Evolutionary conservation across 495 filamentous ascomycete genomes (phyloP).

Genomic region (Aspergillus coremiiformis): DNA sequence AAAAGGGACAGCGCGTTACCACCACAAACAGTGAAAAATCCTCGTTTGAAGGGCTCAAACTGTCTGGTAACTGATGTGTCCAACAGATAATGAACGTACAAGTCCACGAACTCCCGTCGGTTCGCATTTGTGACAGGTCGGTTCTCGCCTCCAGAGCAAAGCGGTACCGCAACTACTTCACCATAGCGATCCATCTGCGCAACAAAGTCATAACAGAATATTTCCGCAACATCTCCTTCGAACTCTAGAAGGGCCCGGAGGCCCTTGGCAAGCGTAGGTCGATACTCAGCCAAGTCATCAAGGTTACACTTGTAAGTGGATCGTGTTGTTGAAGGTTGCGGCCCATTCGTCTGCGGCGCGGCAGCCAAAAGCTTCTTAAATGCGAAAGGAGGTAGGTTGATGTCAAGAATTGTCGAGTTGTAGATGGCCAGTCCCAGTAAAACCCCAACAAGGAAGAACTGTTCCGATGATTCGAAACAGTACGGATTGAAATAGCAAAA

Average conservation of each 20-base stretch:
- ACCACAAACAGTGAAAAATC: conserved; percentile 89
- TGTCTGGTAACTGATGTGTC: conserved; percentile 74
- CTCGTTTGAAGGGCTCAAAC: conserved; percentile 92
- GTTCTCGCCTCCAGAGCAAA: conserved; percentile 68
- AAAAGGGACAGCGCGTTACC: conserved; percentile 87
- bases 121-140: conserved; percentile 79
- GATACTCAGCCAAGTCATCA: conserved; percentile 79
- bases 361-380: conserved; percentile 82
- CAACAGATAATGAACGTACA: conserved; percentile 75
- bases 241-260: conserved; percentile 71
- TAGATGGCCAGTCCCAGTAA: conserved; percentile 89
- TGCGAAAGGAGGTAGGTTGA: conserved; percentile 85
- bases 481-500: conserved; percentile 95
- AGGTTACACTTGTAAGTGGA: conserved; percentile 64
- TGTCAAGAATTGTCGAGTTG: conserved; percentile 91
- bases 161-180: conserved; percentile 51
- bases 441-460: conserved; percentile 87
- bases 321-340: conserved; percentile 48
- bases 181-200: conserved; percentile 74
- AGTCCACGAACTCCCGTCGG: conserved; percentile 78
- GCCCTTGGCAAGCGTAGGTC: conserved; percentile 69
- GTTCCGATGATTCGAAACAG: conserved; percentile 87
- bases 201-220: conserved; percentile 80
- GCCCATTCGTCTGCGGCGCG: conserved; percentile 48
- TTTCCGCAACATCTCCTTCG: conserved; percentile 76